Evolutionary conservation across 768 basidiomycete species (phyloP), one percentile per base, ranked within the genome.

Genomic region (Mycena leptocephala): DNA sequence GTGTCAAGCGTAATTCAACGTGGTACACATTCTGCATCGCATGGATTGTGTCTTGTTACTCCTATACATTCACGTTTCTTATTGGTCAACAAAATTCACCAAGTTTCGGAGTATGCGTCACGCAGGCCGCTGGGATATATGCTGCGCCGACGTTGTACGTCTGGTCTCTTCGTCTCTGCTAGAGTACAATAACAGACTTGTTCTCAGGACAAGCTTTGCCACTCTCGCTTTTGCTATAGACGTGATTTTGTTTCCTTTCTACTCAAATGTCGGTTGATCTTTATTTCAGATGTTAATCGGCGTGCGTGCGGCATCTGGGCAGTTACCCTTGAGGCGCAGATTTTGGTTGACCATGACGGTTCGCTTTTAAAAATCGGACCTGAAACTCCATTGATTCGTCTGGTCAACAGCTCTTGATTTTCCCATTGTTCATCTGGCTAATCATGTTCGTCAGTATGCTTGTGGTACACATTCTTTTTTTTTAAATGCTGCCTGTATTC

Each of bases 21-120:
- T 86, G 83, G 84, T 84, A 84, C 70, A 83, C 81, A 67, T 85
- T 86, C 71, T 77, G 79, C 33, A 51, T 69, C 7, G 81, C 81
- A 26, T 86, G 84, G 84, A 81, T 84, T 37, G 20, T 84, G 41
- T 84, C 83, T 5, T 76, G 77, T 30, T 41, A 82, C 26, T 84
- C 82, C 16, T 86, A 85, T 56, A 81, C 82, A n/a, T 77, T 85
- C 39, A 77, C 84, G 35, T 80, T 82, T 70, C 70, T 85, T 63
- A 77, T 82, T 56, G 84, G 84, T 9, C 83, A 86, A 70, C 82
- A 84, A 75, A 73, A 76, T 55, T 78, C 80, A 4, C 78, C 80
- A 4, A 55, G 30, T n/a, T 77, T 75, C 51, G 80, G 78, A 2
- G 61, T 82, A 18, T 85, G 85, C 48, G 72, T 83, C 16, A 68